A percentile compares a stretch with the other conserved stretches of the same genome.
phyloP scores from a whole-genome alignment of 2,329 filamentous ascomycete genomes.

The Exophiala lecanii-corni region DNA sequence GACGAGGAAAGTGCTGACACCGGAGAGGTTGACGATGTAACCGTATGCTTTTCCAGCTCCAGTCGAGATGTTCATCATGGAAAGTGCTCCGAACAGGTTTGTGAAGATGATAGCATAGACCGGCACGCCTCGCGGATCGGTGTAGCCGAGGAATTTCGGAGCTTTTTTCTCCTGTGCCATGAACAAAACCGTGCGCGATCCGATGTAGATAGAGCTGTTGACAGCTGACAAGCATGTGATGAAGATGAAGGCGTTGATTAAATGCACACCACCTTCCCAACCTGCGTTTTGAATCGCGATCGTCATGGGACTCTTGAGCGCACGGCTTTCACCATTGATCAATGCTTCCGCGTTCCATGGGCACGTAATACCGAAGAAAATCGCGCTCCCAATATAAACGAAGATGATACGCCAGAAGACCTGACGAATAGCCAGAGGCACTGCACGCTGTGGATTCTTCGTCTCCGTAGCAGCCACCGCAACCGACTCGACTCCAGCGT shows the following conservation, averaged over 20 bases:
- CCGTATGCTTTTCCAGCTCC: constrained; percentile 19
- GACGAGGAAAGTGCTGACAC: constrained; percentile 19
- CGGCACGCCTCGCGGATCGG: constrained; percentile 47
- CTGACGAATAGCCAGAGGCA: constrained; percentile 40
- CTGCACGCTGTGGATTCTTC: constrained; percentile 46
- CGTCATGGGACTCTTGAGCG: constrained; percentile 68
- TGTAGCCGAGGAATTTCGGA: constrained; percentile 63
- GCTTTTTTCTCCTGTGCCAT: constrained; percentile 72
- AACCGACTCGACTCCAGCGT: constrained; percentile 36
- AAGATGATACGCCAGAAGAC: constrained; percentile 44
- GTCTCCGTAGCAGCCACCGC: constrained; percentile 40
- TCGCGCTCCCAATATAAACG: constrained; percentile 65
- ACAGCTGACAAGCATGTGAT: constrained; percentile 67
- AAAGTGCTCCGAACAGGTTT: constrained; percentile 20
- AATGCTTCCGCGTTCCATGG: constrained; percentile 63
- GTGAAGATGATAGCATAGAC: constrained; percentile 21
- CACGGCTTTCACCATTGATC: constrained; percentile 57
- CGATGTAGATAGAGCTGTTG: constrained; percentile 72
- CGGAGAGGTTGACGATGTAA: constrained; percentile 22
- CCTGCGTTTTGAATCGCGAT: constrained; percentile 70
- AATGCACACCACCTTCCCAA: constrained; percentile 66
- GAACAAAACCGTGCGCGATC: constrained; percentile 65
- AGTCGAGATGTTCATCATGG: constrained; percentile 21
- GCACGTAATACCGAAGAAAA: constrained; percentile 71
- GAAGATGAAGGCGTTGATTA: constrained; percentile 74